These are phyloP conservation scores for Cordyceps cicadae DNA, from an alignment of 2,329 filamentous ascomycete species.

Conservation along the genomic window DNA sequence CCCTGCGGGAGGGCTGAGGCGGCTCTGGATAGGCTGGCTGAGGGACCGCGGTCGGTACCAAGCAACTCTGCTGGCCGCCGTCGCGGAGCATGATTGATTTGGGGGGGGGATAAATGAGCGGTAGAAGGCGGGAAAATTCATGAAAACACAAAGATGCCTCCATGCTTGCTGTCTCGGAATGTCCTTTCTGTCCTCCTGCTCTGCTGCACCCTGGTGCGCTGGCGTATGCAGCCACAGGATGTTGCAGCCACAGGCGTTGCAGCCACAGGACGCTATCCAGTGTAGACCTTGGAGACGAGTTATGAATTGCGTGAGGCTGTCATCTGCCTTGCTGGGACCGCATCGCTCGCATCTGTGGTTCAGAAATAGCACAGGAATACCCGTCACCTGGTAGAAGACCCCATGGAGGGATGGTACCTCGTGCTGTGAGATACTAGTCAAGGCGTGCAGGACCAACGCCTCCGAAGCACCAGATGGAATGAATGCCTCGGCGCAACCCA, in stretches of 20 bases:
- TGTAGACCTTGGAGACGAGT: neutral
- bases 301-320: neutral
- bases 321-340: neutral
- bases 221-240: slow-evolving; percentile 2
- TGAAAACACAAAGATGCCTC: neutral
- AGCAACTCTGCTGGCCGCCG: neutral
- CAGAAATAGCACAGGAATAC: no score
- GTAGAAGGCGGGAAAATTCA: neutral
- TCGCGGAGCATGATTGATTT: neutral
- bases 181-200: no score
- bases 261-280: neutral
- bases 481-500: neutral
- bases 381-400: no score
- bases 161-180: neutral
- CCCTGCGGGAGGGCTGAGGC: slow-evolving; percentile 2
- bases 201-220: neutral
- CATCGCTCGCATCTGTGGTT: no score
- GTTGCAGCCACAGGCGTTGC: no score
- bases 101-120: neutral
- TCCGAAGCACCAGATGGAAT: neutral
- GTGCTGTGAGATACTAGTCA: no score
- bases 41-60: neutral
- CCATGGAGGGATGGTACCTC: no score
- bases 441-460: neutral
- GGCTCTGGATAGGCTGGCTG: slow-evolving; percentile 7